Conservation (phyloP, 345 rosid species). For the Salix suchowensis region DNA sequence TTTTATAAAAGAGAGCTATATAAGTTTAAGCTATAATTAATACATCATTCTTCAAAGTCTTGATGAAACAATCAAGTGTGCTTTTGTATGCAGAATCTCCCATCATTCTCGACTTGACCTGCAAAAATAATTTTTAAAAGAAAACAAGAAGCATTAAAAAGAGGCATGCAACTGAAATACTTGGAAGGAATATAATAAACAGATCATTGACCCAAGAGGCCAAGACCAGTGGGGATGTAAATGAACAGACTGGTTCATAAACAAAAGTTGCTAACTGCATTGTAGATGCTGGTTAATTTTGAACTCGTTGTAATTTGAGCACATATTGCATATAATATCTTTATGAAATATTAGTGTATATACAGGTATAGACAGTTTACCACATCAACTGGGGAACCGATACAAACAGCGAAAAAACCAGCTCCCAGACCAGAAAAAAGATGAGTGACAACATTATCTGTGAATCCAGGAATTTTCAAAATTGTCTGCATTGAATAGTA, state of each 20-base stretch:
- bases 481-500: conserved; percentile 52
- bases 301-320: neutral
- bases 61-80: conserved; percentile 86
- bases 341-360: neutral
- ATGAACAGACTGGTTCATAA: neutral
- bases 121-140: conserved; percentile 6
- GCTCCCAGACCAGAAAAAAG: conserved; percentile 92
- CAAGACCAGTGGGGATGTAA: neutral
- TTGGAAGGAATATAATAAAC: neutral
- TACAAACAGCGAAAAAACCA: conserved; percentile 93
- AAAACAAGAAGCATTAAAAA: neutral
- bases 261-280: neutral
- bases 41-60: conserved; percentile 86
- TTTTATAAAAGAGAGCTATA: neutral
- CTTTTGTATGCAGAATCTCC: conserved; percentile 87
- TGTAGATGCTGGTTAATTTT: neutral
- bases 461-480: conserved; percentile 94
- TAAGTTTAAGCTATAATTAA: neutral
- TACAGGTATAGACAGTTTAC: conserved; percentile 35
- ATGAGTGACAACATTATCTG: conserved; percentile 88
- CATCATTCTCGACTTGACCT: conserved; percentile 99
- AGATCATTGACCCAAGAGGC: neutral
- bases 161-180: neutral
- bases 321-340: neutral
- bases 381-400: conserved; percentile 99